These are phyloP conservation scores for Prunus fruticosa DNA, from an alignment of 306 rosid genomes.

Conservation along the genomic window DNA sequence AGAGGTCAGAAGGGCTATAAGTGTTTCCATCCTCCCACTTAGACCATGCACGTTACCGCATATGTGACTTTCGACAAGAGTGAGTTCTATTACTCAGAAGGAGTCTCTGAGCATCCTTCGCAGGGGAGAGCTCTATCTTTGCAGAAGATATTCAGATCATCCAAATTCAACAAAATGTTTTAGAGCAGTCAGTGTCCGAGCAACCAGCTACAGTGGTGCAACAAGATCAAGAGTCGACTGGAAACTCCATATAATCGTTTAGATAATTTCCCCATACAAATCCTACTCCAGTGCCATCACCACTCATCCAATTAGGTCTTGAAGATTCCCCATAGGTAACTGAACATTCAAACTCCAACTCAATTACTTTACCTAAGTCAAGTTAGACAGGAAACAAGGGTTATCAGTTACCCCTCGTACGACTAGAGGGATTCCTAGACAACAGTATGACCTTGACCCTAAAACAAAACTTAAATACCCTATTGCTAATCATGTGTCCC, in stretches of 20 bases:
- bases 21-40: too few species aligned
- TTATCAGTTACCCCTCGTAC: not conserved
- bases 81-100: too few species aligned
- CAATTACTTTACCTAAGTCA: not conserved
- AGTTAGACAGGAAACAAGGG: not conserved
- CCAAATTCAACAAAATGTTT: not conserved
- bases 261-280: not conserved
- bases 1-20: too few species aligned
- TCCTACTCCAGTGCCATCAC: not conserved
- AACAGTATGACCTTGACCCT: not conserved
- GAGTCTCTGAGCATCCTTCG: too few species aligned
- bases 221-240: not conserved
- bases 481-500: too few species aligned
- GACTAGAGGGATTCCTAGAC: not conserved
- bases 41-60: too few species aligned
- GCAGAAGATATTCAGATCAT: not conserved
- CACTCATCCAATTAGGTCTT: not conserved
- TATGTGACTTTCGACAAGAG: too few species aligned
- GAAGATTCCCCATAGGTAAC: not conserved
- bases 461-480: not conserved
- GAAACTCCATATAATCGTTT: not conserved
- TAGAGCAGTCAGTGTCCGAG: not conserved
- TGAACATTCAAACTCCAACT: not conserved
- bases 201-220: not conserved
- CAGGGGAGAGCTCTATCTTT: not conserved